phyloP scores from a whole-genome alignment of 257 asterid species.

The Salvia miltiorrhiza region DNA sequence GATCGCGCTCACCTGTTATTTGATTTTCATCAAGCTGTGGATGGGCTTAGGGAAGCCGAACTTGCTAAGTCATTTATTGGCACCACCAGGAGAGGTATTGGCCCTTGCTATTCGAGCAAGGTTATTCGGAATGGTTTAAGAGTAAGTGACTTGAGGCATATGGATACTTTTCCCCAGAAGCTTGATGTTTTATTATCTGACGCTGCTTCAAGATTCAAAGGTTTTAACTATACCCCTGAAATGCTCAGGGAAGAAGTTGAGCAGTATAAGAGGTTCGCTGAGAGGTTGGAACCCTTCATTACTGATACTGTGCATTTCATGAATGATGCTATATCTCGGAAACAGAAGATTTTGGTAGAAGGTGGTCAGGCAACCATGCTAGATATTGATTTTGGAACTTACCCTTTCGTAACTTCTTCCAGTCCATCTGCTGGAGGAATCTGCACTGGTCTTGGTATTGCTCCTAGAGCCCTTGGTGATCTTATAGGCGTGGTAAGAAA shows the following conservation, averaged over 20 bases:
- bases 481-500: conserved; percentile 84
- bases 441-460: conserved; percentile 97
- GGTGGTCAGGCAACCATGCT: conserved; percentile 99
- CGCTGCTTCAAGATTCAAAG: conserved; percentile 79
- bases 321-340: conserved; percentile 67
- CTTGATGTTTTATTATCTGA: conserved; percentile 81
- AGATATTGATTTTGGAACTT: conserved; percentile 93
- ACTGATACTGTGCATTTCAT: conserved; percentile 84
- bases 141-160: conserved; percentile 91
- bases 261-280: conserved; percentile 66
- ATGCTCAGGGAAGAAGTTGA: conserved; percentile 90
- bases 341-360: conserved; percentile 79
- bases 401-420: conserved; percentile 93
- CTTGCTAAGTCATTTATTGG: conserved; percentile 92
- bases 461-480: conserved; percentile 91
- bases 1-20: conserved; percentile 92
- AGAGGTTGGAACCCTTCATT: conserved; percentile 84
- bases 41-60: conserved; percentile 88
- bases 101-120: conserved; percentile 95
- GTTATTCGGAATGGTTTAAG: conserved; percentile 88
- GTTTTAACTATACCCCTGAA: conserved; percentile 70
- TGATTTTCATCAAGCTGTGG: conserved; percentile 87
- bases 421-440: conserved; percentile 99
- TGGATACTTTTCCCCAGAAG: conserved; percentile 92
- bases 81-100: conserved; percentile 94